Evolutionary conservation across 768 basidiomycete genomes (phyloP), one percentile per base, ranked within the genome.

Genomic region (Podaxis sp.): DNA sequence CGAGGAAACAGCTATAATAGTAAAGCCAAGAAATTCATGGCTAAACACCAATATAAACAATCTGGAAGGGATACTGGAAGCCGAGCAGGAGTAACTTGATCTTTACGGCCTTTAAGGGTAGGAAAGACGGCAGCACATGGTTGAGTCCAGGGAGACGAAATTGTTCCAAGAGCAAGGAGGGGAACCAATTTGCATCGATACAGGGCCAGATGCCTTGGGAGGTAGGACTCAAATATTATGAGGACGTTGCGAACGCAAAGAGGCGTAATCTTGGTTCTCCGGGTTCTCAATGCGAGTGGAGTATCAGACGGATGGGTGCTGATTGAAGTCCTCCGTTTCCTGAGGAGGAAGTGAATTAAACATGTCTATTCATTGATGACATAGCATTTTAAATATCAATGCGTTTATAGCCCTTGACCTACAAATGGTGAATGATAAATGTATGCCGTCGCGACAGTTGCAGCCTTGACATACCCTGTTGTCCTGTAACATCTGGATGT

Each of bases 391-490:
- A 77, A 48, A 74, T 59, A 59, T 93, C 89, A 64, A 95, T 87
- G 63, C 84, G 81, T 79, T 89, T 95, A 77, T 90, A 95, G 11
- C 94, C 94, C 76, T 89, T 84, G 59, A 94, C 87, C 94, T 95
- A 24, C 5, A 30, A 59, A 17, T 11, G 15, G 39, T 46, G 54
- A 17, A 54, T 49, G 36, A 26, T 61, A 28, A 49, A 52, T 30
- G n/a, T 22, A 24, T 51, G 53, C 26, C 30, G 24, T 30, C 40
- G 26, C 33, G 28, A 39, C 11, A 9, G 38, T 13, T 15, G 4
- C 17, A n/a, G 8, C 30, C 26, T 28, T 8, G 5, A 81, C 92
- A 68, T 72, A 96, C 95, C 83, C 83, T 88, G 73, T 90, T 91
- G 54, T 90, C 87, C 74, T 79, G 77, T 58, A 98, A 77, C 88